Evolutionary conservation across 2,329 filamentous ascomycete genomes (phyloP).

Genomic region (Pseudocercospora crystallina): DNA sequence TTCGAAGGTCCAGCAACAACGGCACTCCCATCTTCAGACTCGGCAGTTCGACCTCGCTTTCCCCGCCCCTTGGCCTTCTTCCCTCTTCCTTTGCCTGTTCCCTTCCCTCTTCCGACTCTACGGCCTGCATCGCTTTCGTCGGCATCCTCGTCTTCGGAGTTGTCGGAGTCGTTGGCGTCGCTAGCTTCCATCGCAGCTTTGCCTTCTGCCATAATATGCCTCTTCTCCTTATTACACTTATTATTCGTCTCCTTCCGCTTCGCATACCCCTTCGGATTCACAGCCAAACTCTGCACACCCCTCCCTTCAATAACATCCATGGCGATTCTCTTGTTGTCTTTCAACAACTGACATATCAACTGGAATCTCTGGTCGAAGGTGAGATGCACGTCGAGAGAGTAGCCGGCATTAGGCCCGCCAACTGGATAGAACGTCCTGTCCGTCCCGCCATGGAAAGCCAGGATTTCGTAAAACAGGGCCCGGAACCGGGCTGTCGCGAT

Average conservation of each 20-base stretch:
- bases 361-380: constrained; percentile 16
- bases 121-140: too few species aligned
- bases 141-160: too few species aligned
- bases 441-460: constrained; percentile 18
- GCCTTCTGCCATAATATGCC: constrained; percentile 21
- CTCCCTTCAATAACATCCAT: constrained; percentile 26
- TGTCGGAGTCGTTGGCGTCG: too few species aligned
- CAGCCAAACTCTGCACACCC: constrained; percentile 23
- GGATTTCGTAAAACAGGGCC: constrained; percentile 16
- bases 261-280: constrained; percentile 19
- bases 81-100: too few species aligned
- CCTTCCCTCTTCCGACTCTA: too few species aligned
- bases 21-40: too few species aligned
- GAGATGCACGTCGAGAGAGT: constrained; percentile 12
- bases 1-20: too few species aligned
- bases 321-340: constrained; percentile 18
- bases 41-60: too few species aligned
- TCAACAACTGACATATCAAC: constrained; percentile 12
- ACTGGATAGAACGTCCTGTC: constrained; percentile 12
- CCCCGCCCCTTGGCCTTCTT: too few species aligned
- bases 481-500: constrained; percentile 21
- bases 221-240: constrained; percentile 24
- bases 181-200: constrained; percentile 10
- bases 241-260: constrained; percentile 22
- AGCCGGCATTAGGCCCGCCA: constrained; percentile 20